Evolutionary conservation across 1,139 yeast species (phyloP), one percentile per base, ranked within the genome.

Genomic region (Geotrichum fermentans): DNA sequence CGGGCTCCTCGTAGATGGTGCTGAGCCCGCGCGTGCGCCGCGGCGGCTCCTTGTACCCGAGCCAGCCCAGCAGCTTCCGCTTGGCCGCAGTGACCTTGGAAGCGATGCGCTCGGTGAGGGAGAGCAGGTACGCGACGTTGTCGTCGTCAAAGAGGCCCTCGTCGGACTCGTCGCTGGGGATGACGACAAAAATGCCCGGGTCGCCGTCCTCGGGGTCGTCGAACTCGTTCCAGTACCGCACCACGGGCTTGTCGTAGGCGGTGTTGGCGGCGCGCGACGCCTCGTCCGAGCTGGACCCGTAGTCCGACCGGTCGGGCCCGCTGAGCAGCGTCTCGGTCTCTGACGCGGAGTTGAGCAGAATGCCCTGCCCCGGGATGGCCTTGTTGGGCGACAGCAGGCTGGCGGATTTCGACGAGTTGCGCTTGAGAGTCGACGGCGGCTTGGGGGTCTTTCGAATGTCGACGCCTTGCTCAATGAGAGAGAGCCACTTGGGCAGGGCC

Each of bases 161-260:
- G 28, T 24, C 28, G 28, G 28, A 24, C 46, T 61, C 68, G 20
- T 62, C 68, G 32, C 59, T 65, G 2, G 62, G 56, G 40, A 61
- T 64, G 36, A 66, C 61, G 16, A 63, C 60, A 58, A 67, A 66
- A 21, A 65, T 65, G 21, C 56, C 61, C n/a, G 55, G 60, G 4
- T 65, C 68, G 29, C 68, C 73, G 29, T 74, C 80, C 30, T 78
- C 80, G 1, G 80, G 82, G 57, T 81, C 75, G 59, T 82, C 88
- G 60, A 82, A 82, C 63, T 82, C 88, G 61, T 82, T 82, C 88
- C 88, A 82, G 60, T 82, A 82, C 44, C 83, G 68, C 20, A 72
- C 66, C 43, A 67, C 62, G 11, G 62, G 55, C 42, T 65, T 70
- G 55, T 67, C 62, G 4, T 26, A 14, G 13, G 11, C 18, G 11